These are phyloP conservation scores for Zarea fungicola DNA, from an alignment of 2,329 filamentous ascomycete species.

Conservation along the genomic window DNA sequence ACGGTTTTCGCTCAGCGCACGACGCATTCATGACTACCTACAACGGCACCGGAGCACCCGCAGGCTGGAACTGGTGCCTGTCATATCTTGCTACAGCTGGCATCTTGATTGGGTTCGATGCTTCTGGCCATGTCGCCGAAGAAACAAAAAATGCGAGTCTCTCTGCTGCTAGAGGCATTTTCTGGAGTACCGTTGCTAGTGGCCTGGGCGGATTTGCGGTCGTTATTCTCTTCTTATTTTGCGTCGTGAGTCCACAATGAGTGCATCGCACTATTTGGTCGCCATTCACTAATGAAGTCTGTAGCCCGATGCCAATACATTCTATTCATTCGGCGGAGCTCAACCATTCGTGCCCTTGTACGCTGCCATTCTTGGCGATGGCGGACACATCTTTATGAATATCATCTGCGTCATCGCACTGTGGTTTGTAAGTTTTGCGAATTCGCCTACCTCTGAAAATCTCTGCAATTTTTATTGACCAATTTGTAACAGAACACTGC, in stretches of 20 bases:
- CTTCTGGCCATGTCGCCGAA: slow-evolving; percentile 55
- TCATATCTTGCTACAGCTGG: slow-evolving; percentile 57
- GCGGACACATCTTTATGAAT: slow-evolving; percentile 57
- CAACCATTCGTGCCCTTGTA: slow-evolving; percentile 57
- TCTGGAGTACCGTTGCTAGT: slow-evolving; percentile 54
- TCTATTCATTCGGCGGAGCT: slow-evolving; percentile 49
- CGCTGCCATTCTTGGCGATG: slow-evolving; percentile 48
- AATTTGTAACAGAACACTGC: slow-evolving; percentile 44
- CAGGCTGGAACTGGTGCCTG: slow-evolving; percentile 59
- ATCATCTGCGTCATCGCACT: slow-evolving; percentile 47
- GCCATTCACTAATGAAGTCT: not conserved
- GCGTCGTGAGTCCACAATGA: slow-evolving; percentile 34
- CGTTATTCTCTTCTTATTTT: slow-evolving; percentile 56
- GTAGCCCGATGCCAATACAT: slow-evolving; percentile 45
- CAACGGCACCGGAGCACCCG: slow-evolving; percentile 50
- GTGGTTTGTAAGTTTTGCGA: slow-evolving; percentile 40
- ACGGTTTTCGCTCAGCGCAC: slow-evolving; percentile 52
- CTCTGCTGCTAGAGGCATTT: slow-evolving; percentile 54
- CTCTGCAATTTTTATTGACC: not conserved
- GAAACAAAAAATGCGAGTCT: slow-evolving; percentile 54
- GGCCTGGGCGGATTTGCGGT: slow-evolving; percentile 50
- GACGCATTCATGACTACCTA: slow-evolving; percentile 58
- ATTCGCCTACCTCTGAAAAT: not conserved
- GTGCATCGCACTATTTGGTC: not conserved
- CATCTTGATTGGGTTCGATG: slow-evolving; percentile 56